phyloP scores from a whole-genome alignment of 805 yeast species.

The Candida suzukii region DNA sequence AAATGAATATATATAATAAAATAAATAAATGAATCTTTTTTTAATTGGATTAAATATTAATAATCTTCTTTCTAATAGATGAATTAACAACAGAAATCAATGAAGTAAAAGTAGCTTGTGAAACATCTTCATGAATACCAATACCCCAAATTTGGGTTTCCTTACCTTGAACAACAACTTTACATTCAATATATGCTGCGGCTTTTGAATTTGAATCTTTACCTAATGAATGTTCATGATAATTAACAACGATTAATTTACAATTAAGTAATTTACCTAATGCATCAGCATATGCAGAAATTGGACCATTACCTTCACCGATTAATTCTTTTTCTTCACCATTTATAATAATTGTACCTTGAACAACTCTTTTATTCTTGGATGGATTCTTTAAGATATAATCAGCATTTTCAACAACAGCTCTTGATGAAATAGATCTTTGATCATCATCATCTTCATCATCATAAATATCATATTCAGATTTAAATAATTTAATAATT shows the following conservation, averaged over 20 bases:
- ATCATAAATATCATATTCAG: slow-evolving; percentile 40
- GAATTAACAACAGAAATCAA: slow-evolving; percentile 39
- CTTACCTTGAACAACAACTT: slow-evolving; percentile 15
- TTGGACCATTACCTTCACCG: slow-evolving; percentile 79
- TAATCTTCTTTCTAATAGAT: slow-evolving; percentile 1
- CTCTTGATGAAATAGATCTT: slow-evolving; percentile 6
- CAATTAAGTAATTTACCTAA: slow-evolving; percentile 40
- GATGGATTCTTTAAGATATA: slow-evolving; percentile 23
- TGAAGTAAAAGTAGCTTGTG: slow-evolving; percentile 47
- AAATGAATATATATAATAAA: not conserved
- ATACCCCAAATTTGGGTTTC: slow-evolving; percentile 41
- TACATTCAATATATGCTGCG: slow-evolving; percentile 55
- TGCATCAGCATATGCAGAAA: slow-evolving; percentile 68
- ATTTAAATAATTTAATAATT: slow-evolving; percentile 57
- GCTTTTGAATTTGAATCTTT: slow-evolving; percentile 65
- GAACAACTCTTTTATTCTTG: slow-evolving; percentile 36
- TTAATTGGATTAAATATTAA: not conserved
- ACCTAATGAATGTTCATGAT: slow-evolving; percentile 78
- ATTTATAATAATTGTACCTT: slow-evolving; percentile 42
- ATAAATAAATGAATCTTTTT: too few relatives aligned
- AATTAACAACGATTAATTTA: slow-evolving; percentile 55
- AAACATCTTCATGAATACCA: slow-evolving; percentile 50
- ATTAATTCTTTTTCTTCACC: slow-evolving; percentile 31
- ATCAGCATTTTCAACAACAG: slow-evolving; percentile 17
- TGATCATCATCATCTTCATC: slow-evolving; percentile 19